These are phyloP conservation scores for Agaricus blazei DNA, from an alignment of 768 basidiomycete genomes.

Conservation along the genomic window DNA sequence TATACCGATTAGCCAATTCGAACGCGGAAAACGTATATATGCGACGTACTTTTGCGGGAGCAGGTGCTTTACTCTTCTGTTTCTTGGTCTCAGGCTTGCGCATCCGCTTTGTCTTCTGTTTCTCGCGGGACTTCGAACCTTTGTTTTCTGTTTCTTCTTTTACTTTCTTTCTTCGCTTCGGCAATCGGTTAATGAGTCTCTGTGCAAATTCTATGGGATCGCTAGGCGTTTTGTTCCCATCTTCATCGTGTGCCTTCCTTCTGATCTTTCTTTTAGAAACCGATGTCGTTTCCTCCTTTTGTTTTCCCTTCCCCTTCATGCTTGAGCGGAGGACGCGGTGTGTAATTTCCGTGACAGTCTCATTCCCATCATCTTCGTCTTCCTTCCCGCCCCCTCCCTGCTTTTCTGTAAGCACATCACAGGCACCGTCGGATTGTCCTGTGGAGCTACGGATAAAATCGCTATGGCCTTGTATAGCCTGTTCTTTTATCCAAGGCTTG, in stretches of 20 bases:
- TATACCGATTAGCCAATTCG: conserved; percentile 16
- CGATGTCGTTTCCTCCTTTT: neutral
- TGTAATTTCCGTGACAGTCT: conserved; percentile 5
- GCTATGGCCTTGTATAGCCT: conserved; percentile 1
- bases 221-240: conserved; percentile 5
- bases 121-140: conserved; percentile 7
- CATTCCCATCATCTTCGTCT: conserved; percentile 3
- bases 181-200: conserved; percentile 7
- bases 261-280: neutral
- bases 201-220: conserved; percentile 6
- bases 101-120: conserved; percentile 10
- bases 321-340: conserved; percentile 15
- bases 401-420: conserved; percentile 16
- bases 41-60: conserved; percentile 5
- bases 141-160: conserved; percentile 4
- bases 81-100: conserved; percentile 10
- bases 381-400: conserved; percentile 3
- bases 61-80: conserved; percentile 10
- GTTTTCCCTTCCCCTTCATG: conserved; percentile 10
- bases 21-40: neutral
- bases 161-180: conserved; percentile 12
- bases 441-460: conserved; percentile 5
- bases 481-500: conserved; percentile 12
- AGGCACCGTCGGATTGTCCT: conserved; percentile 14
- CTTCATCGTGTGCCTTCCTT: conserved; percentile 2